Evolutionary conservation across 371 early-diverging fungal genomes (phyloP), one percentile per base, ranked within the genome.

Genomic region (Mucor sp.): DNA sequence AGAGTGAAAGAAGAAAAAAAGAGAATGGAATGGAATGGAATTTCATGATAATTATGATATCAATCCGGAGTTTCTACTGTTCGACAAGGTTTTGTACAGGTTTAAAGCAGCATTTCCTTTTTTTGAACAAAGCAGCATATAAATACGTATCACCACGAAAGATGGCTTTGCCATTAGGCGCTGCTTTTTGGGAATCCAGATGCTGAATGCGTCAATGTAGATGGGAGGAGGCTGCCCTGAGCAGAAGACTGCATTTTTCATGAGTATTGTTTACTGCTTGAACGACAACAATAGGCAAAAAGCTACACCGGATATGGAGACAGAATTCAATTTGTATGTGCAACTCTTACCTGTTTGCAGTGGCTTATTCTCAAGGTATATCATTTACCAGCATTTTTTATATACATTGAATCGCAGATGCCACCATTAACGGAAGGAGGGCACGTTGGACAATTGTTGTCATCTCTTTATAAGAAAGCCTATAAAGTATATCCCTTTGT

Each of bases 61-160:
- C 50, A 50, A 50, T 50, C 50, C 50, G 50, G 50, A 50, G 50
- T 50, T 50, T 50, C 50, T 50, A 25, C 50, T 50, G 25, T 50
- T 25, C 21, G 50, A 50, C 50, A 50, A 50, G 44, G 44, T 44
- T 44, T n/a, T 44, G 44, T 44, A 44, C 19, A 37, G 37, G 44
- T 44, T n/a, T 44, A 44, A 44, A 44, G 44, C 44, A 44, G 44
- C 19, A 44, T 44, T 44, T n/a, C 44, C 44, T 44, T 44, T 44
- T 44, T 44, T 44, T 44, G 44, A 44, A 19, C 19, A 44, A 19
- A 7, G 44, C 44, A 44, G 44, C 44, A 44, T 44, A 44, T 44
- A 44, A 43, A 19, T 44, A 44, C 44, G 44, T 44, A 44, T 44
- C 7, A 37, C 37, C 37, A 14, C 37, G 8, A 14, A 14, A 37